These are phyloP conservation scores for Cytospora leucostoma DNA, from an alignment of 2,329 filamentous ascomycete genomes.

Conservation along the genomic window DNA sequence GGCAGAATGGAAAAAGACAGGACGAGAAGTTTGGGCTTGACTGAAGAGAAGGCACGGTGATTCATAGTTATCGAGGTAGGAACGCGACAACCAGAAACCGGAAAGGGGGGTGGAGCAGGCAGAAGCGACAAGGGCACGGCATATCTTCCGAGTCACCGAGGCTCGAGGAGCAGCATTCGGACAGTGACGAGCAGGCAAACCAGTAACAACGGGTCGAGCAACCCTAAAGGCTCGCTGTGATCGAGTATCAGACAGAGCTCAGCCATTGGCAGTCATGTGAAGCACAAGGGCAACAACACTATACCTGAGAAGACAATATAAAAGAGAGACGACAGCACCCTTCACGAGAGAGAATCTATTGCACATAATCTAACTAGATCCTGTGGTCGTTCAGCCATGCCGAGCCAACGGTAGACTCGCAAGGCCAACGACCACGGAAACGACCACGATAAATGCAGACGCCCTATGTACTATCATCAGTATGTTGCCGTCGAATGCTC, in stretches of 20 bases:
- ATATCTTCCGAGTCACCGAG: no score
- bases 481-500: conserved; percentile 20
- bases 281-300: background rate
- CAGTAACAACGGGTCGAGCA: background rate
- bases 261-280: background rate
- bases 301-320: background rate
- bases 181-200: background rate
- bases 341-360: background rate
- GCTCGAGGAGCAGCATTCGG: no score
- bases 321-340: background rate
- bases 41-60: no score
- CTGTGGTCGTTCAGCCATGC: conserved; percentile 8
- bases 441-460: conserved; percentile 5
- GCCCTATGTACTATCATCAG: conserved; percentile 29
- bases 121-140: no score
- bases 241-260: conserved; percentile 6
- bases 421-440: conserved; percentile 6
- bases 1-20: no score
- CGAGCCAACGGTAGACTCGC: conserved; percentile 4
- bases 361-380: conserved; percentile 16
- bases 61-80: no score
- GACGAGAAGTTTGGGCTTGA: no score
- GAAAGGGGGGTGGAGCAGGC: no score
- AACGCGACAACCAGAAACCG: no score
- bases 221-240: background rate